These are phyloP conservation scores for Citrullus mucosospermus DNA, from an alignment of 306 rosid genomes.

Conservation along the genomic window DNA sequence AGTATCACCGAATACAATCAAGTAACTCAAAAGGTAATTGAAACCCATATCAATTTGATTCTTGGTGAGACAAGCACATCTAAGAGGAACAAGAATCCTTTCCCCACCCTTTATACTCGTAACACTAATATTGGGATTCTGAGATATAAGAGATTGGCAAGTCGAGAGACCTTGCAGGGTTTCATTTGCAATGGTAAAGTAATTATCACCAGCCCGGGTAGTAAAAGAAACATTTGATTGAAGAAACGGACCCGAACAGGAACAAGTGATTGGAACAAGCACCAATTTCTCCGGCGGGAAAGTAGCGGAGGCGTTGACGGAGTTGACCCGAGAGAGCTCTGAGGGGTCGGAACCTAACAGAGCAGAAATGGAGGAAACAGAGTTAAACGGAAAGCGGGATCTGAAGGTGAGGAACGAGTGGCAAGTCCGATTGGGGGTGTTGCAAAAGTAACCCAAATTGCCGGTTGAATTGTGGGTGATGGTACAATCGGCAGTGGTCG, in stretches of 20 bases:
- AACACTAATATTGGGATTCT: conserved; percentile 16
- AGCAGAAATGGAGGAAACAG: conserved; percentile 48
- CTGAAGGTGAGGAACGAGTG: conserved; percentile 69
- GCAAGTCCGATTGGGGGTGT: conserved; percentile 49
- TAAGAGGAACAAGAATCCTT: conserved; percentile 46
- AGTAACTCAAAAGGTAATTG: conserved; percentile 46
- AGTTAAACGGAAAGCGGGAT: conserved; percentile 44
- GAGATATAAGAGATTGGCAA: conserved; percentile 51
- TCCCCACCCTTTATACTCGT: conserved; percentile 19
- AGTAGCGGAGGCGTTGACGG: conserved; percentile 29
- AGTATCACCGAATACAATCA: conserved; percentile 24
- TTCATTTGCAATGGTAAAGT: conserved; percentile 24
- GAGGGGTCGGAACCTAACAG: conserved; percentile 45
- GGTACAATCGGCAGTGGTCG: conserved; percentile 31
- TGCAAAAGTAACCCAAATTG: conserved; percentile 56
- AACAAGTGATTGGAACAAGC: conserved; percentile 59
- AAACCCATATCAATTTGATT: conserved; percentile 45
- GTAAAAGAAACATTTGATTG: conserved; percentile 49
- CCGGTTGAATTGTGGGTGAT: conserved; percentile 27
- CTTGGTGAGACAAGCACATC: conserved; percentile 90
- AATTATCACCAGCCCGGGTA: conserved; percentile 17
- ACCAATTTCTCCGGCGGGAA: conserved; percentile 40
- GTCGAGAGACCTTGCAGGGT: conserved; percentile 68
- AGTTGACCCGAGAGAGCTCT: conserved; percentile 36
- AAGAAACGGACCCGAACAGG: conserved; percentile 54